Evolutionary conservation across 2,329 filamentous ascomycete genomes (phyloP), one percentile per base, ranked within the genome.

Genomic region (Chaetomium sp.): DNA sequence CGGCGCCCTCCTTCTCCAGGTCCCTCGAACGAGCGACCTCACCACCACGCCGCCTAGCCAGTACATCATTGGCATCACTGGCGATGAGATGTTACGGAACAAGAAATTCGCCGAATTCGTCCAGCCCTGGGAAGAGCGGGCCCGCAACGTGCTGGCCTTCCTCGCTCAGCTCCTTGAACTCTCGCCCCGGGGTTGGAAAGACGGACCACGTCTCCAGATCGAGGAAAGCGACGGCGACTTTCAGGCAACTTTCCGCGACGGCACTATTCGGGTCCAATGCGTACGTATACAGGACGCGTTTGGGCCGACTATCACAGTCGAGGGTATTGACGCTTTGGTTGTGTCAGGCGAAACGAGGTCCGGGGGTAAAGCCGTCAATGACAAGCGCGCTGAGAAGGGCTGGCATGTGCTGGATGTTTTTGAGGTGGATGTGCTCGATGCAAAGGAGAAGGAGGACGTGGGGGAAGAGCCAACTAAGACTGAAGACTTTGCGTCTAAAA

Each of bases 271-370:
- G 2, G 79, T 96, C 49, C 87, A 88, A 63, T 91, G 89, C 67
- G 88, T 92, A 46, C 82, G 91, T 67, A 91, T 99, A 53, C 85
- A 87, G 64, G 91, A 99, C 68, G 81, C 88, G 0, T 97, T 87
- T 70, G 94, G 94, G 0, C 94, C 94, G 3, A 96, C 94, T 0
- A 88, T 95, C 59, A 89, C 89, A 0, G 85, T 92, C 55, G 80
- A 89, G 68, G 75, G 79, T 35, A 87, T 97, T 59, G 84, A 87
- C 45, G 89, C 86, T 0, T 77, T 99, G 54, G 86, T 96, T 3
- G 85, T 97, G 5, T 96, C 91, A 5, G 86, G 82, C 10, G 94
- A 99, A 75, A 97, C 94, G 12, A 81, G 89, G 52, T 79, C 84
- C 1, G 94, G 94, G 37, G 94, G 91, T 5, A 76, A 82, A 57